Evolutionary conservation across 2,329 filamentous ascomycete species (phyloP), one percentile per base, ranked within the genome.

Genomic region (Cryoendolithus antarcticus): DNA sequence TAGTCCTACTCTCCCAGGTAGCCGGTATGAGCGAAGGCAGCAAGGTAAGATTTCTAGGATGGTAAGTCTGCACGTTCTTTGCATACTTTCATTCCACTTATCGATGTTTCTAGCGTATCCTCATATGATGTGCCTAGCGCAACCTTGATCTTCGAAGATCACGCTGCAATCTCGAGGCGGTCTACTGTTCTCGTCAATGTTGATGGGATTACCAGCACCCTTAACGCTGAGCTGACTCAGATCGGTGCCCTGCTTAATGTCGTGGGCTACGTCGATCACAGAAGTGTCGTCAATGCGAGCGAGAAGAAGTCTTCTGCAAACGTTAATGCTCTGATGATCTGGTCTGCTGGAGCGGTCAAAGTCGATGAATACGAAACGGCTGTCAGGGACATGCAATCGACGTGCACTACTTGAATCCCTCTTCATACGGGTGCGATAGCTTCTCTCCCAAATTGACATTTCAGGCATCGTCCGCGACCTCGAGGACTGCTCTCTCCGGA

Each of bases 1-100:
- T 70, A 7, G 75, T 79, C 43, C 55, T 67, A 31, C 51, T 70
- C 27, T 57, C 56, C 8, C 62, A 69, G 38, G 48, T 70, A n/a
- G 63, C 64, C 2, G 33, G 33, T 4, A 38, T 52, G 13, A 38
- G 40, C 11, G 44, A 56, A 3, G 74, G 74, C n/a, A 74, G 77
- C n/a, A 96, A 96, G 64, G 80, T 95, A 44, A 80, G 89, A 44
- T 93, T 96, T 60, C 63, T 96, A 37, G 88, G 86, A 61, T 95
- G 88, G 89, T 94, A 71, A 64, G 77, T 63, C 31, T 34, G 21
- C 33, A 27, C 24, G 24, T 27, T 27, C 4, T 27, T 27, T 27
- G 4, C 24, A 27, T 27, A 8, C 24, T 27, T 27, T 27, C 24
- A 27, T 27, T 27, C 24, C 24, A 27, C 24, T 27, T 27, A 27